Evolutionary conservation across 2,329 filamentous ascomycete species (phyloP), one percentile per base, ranked within the genome.

Genomic region (Pseudocercospora fijiensis): DNA sequence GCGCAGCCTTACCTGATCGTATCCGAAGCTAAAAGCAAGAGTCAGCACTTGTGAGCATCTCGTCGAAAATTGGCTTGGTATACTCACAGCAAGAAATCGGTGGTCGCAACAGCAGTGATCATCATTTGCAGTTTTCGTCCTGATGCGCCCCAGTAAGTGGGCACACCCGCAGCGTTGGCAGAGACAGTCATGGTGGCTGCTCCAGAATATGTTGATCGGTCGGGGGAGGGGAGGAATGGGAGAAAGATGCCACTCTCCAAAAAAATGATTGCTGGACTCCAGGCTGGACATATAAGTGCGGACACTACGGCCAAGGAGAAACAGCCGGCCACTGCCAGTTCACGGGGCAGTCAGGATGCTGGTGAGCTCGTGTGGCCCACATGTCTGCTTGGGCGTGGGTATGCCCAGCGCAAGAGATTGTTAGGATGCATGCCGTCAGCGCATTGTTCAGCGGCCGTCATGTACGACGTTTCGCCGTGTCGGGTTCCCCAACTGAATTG

Each of bases 141-240:
- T 49, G 62, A 65, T 9, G 62, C 55, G 37, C 66, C 67, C 67
- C 67, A 69, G 56, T 69, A 69, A 41, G 67, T 68, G n/a, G 67
- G 67, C 45, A 69, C 67, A 37, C 65, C 67, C 33, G 60, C 62
- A 27, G 61, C 58, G 41, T 33, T 49, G 26, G 59, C 61, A n/a
- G 65, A 62, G 62, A 60, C 64, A 30, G 57, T 63, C 67, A 69
- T 69, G 56, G 41, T 66, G 47, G 20, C 13, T 43, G 51, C 33
- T 33, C 26, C 11, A 49, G 58, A 61, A 43, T 24, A 51, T 26
- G 27, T 18, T 60, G 58, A 57, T 22, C 30, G 57, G 57, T 55
- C 37, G 24, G 30, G 57, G 33, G 27, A 51, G 28, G 28, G 45
- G 33, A 30, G 18, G 37, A 41, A 18, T n/a, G n/a, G 37, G 33